Percentiles rank a stretch among this genome's conserved stretches.
Evolutionary conservation across 2,329 filamentous ascomycete species (phyloP).

Genomic region (Thermomyces lanuginosus): DNA sequence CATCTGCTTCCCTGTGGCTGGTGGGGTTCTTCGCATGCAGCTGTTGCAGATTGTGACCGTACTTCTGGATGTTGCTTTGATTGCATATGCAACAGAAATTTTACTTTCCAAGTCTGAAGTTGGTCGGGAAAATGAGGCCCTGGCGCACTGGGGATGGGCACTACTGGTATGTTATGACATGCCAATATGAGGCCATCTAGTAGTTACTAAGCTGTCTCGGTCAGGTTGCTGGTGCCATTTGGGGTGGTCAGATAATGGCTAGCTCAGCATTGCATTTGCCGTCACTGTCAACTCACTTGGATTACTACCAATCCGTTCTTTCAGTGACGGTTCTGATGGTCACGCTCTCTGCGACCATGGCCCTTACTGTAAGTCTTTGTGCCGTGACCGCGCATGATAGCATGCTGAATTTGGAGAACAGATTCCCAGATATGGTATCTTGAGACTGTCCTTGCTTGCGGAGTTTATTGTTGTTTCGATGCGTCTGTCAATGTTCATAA

Average conservation of each 20-base stretch:
- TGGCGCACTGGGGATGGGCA: neutral
- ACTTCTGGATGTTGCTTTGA: slow-evolving; percentile 27
- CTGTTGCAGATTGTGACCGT: slow-evolving; percentile 22
- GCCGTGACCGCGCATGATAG: no score
- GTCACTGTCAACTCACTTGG: no score
- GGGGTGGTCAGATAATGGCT: no score
- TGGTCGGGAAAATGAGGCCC: neutral
- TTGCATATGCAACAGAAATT: slow-evolving; percentile 18
- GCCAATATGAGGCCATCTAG: no score
- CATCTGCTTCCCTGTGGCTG: slow-evolving; percentile 30
- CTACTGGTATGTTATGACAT: neutral
- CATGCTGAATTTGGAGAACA: no score
- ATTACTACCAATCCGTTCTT: no score
- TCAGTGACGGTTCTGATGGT: no score
- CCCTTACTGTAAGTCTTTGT: no score
- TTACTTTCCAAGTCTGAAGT: neutral
- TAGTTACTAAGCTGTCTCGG: no score
- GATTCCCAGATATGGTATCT: slow-evolving; percentile 24
- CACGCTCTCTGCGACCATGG: no score
- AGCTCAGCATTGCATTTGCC: no score
- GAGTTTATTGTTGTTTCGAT: slow-evolving; percentile 21
- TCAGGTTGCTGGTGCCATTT: no score
- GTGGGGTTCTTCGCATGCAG: slow-evolving; percentile 19
- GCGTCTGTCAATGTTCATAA: slow-evolving; percentile 15
- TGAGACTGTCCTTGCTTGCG: slow-evolving; percentile 23